Evolutionary conservation across 2,329 filamentous ascomycete genomes (phyloP), one percentile per base, ranked within the genome.

Genomic region (Venturia oleaginea): DNA sequence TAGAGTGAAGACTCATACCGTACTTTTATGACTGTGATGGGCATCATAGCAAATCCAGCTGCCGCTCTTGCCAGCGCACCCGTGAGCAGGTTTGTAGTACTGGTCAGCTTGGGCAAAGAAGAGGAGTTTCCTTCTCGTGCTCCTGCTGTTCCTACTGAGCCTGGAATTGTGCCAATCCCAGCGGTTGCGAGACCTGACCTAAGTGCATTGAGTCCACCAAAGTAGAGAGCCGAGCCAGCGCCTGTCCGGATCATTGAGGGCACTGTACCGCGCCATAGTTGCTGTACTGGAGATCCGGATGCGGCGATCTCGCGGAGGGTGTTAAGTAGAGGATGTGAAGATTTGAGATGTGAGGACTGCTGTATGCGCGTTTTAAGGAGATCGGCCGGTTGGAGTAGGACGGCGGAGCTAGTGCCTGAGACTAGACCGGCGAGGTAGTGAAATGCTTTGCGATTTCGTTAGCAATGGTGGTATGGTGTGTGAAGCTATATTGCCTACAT

Each of bases 301-400:
- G 79, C 78, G 67, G 88, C 83, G 72, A 96, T 91, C 40, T 85
- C 79, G 70, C 85, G 84, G 66, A 96, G 79, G 22, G 89, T 89
- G 30, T 80, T 78, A 63, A 84, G 76, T 65, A 97, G 84, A 2
- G 91, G 72, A 40, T 65, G 61, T 24, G 51, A 37, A 1, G 40
- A 48, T n/a, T 70, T 86, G 68, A 84, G 83, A 54, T 84, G 82
- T 60, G 86, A 86, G 40, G 90, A 91, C 76, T 97, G 94, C 74
- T 99, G 94, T 48, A 97, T 87, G 59, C 94, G 88, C 37, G 94
- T 99, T 77, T 99, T 99, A 74, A 99, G 86, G 4, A 99, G 87
- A 77, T 99, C 94, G 71, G 94, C 89, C 32, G 94, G 94, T 76
- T 99, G 94, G 19, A 99, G 84, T 64, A 97, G 86, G 66, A 96